Percentiles rank a stretch among this genome's conserved stretches.
phyloP scores from a whole-genome alignment of 176 grass and related monocot genomes.

The Microstegium vimineum region DNA sequence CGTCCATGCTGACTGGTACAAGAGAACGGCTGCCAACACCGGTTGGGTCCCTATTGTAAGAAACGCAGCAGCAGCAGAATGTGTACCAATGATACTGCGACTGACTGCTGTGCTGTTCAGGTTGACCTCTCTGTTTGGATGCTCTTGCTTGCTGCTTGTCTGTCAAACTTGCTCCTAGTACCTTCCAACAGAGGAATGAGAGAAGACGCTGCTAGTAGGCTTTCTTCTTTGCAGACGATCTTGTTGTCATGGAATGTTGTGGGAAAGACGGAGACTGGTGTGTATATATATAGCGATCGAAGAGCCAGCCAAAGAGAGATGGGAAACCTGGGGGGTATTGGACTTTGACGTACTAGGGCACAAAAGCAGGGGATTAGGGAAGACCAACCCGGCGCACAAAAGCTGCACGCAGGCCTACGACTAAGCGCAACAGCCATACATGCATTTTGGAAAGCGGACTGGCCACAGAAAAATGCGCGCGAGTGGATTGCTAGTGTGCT shows the following conservation, averaged over 20 bases:
- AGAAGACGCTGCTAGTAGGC: slow-evolving; percentile 10
- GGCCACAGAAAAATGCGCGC: neutral
- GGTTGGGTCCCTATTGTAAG: slow-evolving; percentile 13
- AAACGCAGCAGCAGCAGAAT: neutral
- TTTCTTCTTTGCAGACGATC: slow-evolving; percentile 16
- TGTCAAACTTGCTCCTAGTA: neutral
- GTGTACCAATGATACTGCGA: neutral
- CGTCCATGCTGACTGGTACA: slow-evolving; percentile 25
- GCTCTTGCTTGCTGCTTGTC: neutral
- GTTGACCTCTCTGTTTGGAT: slow-evolving; percentile 26
- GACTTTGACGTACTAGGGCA: slow-evolving; percentile 34
- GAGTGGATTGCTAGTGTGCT: neutral
- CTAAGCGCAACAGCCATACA: slow-evolving; percentile 15
- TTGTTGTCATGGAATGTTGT: slow-evolving; percentile 37
- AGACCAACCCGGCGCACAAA: slow-evolving; percentile 29
- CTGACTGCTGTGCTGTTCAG: neutral
- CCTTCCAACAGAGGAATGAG: slow-evolving; percentile 25
- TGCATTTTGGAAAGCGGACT: neutral
- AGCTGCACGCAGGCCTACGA: neutral
- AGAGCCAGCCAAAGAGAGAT: too few relatives aligned
- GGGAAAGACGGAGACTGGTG: neutral
- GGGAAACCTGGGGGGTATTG: neutral
- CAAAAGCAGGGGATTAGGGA: neutral
- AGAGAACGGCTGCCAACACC: neutral
- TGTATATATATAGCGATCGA: slow-evolving; percentile 40